phyloP scores from a whole-genome alignment of 371 early-diverging fungal species.

The Mucor irregularis region DNA sequence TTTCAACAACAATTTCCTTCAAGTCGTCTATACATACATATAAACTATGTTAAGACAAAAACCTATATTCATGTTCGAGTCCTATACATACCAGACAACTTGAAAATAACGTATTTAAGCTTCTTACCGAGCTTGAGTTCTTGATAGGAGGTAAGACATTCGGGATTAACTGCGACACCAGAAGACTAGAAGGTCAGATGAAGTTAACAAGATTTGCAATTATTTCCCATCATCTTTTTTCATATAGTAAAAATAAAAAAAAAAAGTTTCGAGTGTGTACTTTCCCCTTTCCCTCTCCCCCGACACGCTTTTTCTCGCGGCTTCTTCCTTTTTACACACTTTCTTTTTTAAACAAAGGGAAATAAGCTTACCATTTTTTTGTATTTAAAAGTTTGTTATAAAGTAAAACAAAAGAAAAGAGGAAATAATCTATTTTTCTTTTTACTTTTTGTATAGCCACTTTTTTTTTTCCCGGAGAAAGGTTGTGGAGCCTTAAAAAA shows the following conservation, averaged over 20 bases:
- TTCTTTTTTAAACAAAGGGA: background rate
- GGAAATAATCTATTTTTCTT: background rate
- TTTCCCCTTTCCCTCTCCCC: too few species aligned
- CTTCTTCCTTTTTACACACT: background rate
- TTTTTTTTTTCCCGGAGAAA: too few species aligned
- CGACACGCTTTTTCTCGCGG: too few species aligned
- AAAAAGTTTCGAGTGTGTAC: too few species aligned
- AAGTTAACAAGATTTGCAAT: background rate
- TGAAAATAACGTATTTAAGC: slow-evolving; percentile 79
- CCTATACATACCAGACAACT: slow-evolving; percentile 57
- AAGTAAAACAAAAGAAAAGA: slow-evolving; percentile 7
- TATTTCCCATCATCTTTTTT: background rate
- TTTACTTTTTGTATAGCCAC: too few species aligned
- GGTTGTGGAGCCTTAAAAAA: too few species aligned
- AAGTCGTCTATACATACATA: slow-evolving; percentile 43
- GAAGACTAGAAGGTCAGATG: slow-evolving; percentile 52
- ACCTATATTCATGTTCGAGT: background rate
- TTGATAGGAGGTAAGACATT: slow-evolving; percentile 63
- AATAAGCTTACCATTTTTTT: slow-evolving; percentile 14
- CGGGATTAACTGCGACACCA: slow-evolving; percentile 70
- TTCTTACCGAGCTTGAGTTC: slow-evolving; percentile 77
- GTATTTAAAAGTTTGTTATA: slow-evolving; percentile 1
- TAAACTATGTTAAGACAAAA: background rate
- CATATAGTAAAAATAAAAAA: background rate
- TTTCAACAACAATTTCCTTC: slow-evolving; percentile 71